Evolutionary conservation across 1,284 basidiomycete species (phyloP).

Genomic region (Vanrija sp.): DNA sequence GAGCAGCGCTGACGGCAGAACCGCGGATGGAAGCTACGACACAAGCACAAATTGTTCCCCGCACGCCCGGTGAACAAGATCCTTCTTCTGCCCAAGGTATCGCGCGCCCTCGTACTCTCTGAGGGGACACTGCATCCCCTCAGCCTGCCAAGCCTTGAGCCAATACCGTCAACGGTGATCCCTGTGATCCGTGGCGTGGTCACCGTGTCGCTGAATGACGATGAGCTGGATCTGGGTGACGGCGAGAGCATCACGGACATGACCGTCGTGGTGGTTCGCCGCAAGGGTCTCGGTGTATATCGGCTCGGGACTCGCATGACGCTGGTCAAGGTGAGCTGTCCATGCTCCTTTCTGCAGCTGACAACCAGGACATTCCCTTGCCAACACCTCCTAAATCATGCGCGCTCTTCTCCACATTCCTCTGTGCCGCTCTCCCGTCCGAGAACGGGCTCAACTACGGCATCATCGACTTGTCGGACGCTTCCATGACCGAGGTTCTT

Average conservation of each 20-base stretch:
- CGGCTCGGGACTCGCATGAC: conserved; percentile 60
- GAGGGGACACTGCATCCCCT: conserved; percentile 77
- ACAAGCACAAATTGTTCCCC: conserved; percentile 45
- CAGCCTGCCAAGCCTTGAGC: conserved; percentile 70
- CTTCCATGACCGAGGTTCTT: conserved; percentile 64
- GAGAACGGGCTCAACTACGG: conserved; percentile 60
- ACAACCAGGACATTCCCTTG: conserved; percentile 70
- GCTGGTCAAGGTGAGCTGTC: conserved; percentile 57
- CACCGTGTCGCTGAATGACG: conserved; percentile 72
- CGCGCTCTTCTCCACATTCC: conserved; percentile 60
- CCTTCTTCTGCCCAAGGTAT: conserved; percentile 68
- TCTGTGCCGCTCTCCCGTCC: conserved; percentile 62
- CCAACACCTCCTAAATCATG: conserved; percentile 61
- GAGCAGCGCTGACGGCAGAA: conserved; percentile 12
- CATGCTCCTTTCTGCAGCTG: background rate
- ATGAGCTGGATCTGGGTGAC: conserved; percentile 58
- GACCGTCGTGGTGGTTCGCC: conserved; percentile 73
- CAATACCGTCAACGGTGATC: conserved; percentile 58
- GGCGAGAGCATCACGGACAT: conserved; percentile 56
- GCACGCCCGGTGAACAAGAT: conserved; percentile 65
- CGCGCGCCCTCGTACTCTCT: conserved; percentile 22
- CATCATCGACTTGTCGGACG: conserved; percentile 67
- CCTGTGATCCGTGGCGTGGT: conserved; percentile 74
- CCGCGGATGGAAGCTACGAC: conserved; percentile 39
- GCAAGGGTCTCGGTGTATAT: conserved; percentile 64